Base-by-base conservation (phyloP, 305 asterid species). In the Rubia balearica region DNA sequence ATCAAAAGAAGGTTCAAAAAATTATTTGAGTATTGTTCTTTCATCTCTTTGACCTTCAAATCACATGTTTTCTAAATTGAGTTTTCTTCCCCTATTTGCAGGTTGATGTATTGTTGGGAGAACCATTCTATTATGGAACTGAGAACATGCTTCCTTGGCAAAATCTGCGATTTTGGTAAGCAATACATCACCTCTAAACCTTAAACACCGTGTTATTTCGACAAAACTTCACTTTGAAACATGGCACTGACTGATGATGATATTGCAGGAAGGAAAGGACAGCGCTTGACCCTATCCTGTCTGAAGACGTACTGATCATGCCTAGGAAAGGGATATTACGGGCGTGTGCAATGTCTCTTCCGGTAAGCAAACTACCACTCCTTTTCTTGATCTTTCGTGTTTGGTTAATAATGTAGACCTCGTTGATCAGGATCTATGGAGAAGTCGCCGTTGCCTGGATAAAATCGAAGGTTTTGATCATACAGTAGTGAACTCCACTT, bases 401-500 rank as follows among this genome's bases (percentile, higher is more conserved):
- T 43, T 30, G 48, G 61, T 68, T 63, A 65, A 66, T 70, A 61
- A 62, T 45, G 42, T 53, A 40, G 71, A 71, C 74, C 72, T 57
- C 67, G 60, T 79, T 33, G 76, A 42, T 75, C 22, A 93, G 98
- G 96, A 93, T 81, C 85, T 93, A 59, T 93, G 98, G 98, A 79
- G 74, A 79, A 93, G 98, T 73, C 96, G 93, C 7, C 30, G 88
- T 73, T 84, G 88, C 90, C 82, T 93, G 85, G 76, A 83, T 74
- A 89, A 83, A 27, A 76, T 93, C 49, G 98, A 93, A 82, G 97
- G 96, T 56, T 88, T 93, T 78, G 96, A 89, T 79, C 96, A 90
- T 82, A 80, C 96, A 60, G 62, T 78, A 22, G 91, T 83, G 73
- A 93, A 93, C 76, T 79, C 83, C 56, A 82, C 86, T 49, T 72